Base-by-base conservation (phyloP, 768 basidiomycete species). In the Guyanaporus albipodus region DNA sequence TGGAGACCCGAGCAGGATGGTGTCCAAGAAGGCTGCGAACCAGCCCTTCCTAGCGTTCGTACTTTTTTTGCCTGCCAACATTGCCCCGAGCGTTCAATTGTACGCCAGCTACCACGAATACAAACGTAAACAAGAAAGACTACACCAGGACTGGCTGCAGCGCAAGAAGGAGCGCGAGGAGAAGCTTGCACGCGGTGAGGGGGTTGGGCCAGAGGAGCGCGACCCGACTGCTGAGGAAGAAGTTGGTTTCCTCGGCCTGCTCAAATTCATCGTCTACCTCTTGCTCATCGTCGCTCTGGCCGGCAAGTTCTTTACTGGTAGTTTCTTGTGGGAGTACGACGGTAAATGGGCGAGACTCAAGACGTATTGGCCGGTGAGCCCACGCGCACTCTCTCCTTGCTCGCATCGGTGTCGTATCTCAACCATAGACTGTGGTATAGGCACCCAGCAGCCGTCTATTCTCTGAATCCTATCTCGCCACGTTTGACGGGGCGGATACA, bases 221-320 rank as follows among this genome's bases (percentile, higher is more conserved):
- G 89, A 91, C 61, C 87, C 87, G 9, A 87, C 85, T 8, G 81
- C 73, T 28, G 71, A 82, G 48, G 71, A 73, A 49, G 85, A 87
- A 67, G 75, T 91, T 36, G 83, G 82, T 39, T 50, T 81, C 31
- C 59, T 77, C 26, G 83, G 79, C 19, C 61, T 91, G 38, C 65
- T 91, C 61, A 89, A 86, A 64, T 84, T 89, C 62, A 53, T 87
- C 29, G 48, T 87, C 39, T 77, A 79, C 53, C 41, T 78, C 3
- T 42, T 82, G 18, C 55, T 87, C 41, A 66, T 82, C 50, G 49
- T 76, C 31, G 59, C 79, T 1, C 70, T 90, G 24, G 76, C 83
- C 28, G 85, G 91, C 44, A 87, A 86, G 61, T 91, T 94, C 67
- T 70, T 94, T 61, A 89, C 89, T 0, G 88, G 85, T n/a, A 89